Evolutionary conservation across 495 filamentous ascomycete genomes (phyloP).

Genomic region (Talaromyces stipitatus): DNA sequence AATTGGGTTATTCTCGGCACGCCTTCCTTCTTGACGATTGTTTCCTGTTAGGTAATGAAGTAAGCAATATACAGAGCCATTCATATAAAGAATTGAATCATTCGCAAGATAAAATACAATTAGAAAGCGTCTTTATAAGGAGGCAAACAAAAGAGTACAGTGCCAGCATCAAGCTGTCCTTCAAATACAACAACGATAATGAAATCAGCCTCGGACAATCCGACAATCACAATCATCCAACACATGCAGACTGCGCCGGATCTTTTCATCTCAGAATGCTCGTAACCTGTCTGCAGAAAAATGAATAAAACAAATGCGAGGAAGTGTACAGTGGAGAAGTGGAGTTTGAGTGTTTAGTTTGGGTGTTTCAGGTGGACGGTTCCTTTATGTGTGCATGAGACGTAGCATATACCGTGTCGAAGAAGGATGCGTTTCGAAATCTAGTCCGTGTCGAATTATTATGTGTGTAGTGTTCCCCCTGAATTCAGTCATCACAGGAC

Average conservation of each 20-base stretch:
- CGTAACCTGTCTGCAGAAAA: background rate
- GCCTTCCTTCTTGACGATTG: too few species aligned
- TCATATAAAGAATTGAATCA: background rate
- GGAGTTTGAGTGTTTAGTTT: background rate
- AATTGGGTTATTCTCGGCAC: too few species aligned
- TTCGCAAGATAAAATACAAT: constrained; percentile 7
- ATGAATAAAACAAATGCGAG: constrained; percentile 2
- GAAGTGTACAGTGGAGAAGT: constrained; percentile 7
- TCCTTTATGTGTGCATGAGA: too few species aligned
- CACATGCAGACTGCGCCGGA: background rate
- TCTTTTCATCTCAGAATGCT: background rate
- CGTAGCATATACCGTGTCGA: background rate
- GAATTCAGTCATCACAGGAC: background rate
- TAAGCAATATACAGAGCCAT: background rate
- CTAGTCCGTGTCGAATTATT: background rate
- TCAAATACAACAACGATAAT: background rate
- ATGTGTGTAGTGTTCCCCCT: background rate
- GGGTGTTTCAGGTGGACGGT: background rate
- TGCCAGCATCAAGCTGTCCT: constrained; percentile 7
- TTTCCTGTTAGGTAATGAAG: background rate
- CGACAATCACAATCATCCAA: background rate
- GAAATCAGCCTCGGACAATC: background rate
- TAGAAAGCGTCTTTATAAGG: constrained; percentile 4
- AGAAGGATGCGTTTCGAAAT: background rate
- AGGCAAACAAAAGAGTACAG: background rate